A percentile compares a stretch with the other conserved stretches of the same genome.
These are phyloP conservation scores for Fistulina hepatica DNA, from an alignment of 1,284 basidiomycete genomes.

Conservation along the genomic window DNA sequence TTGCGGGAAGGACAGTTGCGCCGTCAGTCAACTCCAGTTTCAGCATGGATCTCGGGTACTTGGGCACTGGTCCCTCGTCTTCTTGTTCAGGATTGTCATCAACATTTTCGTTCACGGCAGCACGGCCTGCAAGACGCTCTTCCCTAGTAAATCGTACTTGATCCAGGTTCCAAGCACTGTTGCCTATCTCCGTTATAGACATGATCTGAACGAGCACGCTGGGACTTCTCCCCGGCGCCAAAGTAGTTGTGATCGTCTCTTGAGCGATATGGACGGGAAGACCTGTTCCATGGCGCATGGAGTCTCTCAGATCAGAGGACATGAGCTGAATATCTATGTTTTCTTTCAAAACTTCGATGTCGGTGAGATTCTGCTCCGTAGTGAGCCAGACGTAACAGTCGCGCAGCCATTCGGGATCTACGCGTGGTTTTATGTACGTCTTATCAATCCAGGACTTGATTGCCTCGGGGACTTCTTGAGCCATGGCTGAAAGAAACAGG, in stretches of 20 bases:
- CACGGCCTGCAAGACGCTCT: slow-evolving; percentile 44
- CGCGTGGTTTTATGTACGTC: slow-evolving; percentile 40
- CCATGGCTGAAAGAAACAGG: no score
- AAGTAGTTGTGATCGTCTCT: slow-evolving; percentile 24
- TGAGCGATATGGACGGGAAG: slow-evolving; percentile 37
- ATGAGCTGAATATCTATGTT: slow-evolving; percentile 56
- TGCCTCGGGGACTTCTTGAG: no score
- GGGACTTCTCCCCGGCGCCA: slow-evolving; percentile 20
- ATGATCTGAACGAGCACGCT: slow-evolving; percentile 59
- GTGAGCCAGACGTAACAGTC: slow-evolving; percentile 53
- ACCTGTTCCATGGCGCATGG: slow-evolving; percentile 56
- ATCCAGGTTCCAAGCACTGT: slow-evolving; percentile 57
- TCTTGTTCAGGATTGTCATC: slow-evolving; percentile 37
- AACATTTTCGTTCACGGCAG: slow-evolving; percentile 16
- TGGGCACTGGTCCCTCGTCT: slow-evolving; percentile 58
- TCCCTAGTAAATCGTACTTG: slow-evolving; percentile 52
- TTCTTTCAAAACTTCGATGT: slow-evolving; percentile 33
- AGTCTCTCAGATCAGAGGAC: slow-evolving; percentile 56
- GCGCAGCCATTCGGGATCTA: slow-evolving; percentile 61
- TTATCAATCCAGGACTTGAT: slow-evolving; percentile 30
- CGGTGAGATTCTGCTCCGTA: slow-evolving; percentile 34
- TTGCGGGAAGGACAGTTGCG: slow-evolving; percentile 43
- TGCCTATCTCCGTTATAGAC: slow-evolving; percentile 63
- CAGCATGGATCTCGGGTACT: slow-evolving; percentile 62
- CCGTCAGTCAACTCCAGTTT: slow-evolving; percentile 61